Percentiles rank a stretch among this genome's conserved stretches.
phyloP scores from a whole-genome alignment of 2,329 filamentous ascomycete genomes.

The Chaetoscypha palmicola region DNA sequence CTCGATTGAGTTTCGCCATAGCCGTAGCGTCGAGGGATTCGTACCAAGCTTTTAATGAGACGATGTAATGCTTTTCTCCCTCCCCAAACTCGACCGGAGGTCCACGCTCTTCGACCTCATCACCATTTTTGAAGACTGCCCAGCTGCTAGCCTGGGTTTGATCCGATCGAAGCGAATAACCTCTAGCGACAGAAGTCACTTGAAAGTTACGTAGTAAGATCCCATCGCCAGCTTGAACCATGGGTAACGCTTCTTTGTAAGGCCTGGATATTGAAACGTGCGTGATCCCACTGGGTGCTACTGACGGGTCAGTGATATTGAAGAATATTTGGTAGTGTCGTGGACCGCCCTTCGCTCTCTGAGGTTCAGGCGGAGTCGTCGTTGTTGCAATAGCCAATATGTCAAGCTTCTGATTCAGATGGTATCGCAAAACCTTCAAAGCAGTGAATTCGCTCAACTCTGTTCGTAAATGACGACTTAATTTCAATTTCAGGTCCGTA shows the following conservation, averaged over 20 bases:
- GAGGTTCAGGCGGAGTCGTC: constrained; percentile 42
- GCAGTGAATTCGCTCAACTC: constrained; percentile 46
- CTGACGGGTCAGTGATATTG: constrained; percentile 49
- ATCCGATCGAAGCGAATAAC: constrained; percentile 44
- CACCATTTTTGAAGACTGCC: constrained; percentile 48
- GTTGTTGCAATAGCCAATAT: constrained; percentile 49
- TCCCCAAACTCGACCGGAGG: constrained; percentile 51
- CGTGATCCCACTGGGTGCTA: constrained; percentile 41
- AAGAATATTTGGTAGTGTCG: constrained; percentile 55
- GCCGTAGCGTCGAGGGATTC: constrained; percentile 39
- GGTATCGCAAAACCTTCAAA: constrained; percentile 45
- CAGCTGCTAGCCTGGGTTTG: constrained; percentile 52
- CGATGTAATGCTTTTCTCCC: constrained; percentile 43
- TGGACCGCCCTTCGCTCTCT: constrained; percentile 49
- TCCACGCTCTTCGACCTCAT: constrained; percentile 46
- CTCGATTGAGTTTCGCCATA: constrained; percentile 42
- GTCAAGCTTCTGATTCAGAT: constrained; percentile 44
- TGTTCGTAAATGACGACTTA: constrained; percentile 25
- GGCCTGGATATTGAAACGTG: constrained; percentile 53
- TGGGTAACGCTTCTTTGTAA: constrained; percentile 49
- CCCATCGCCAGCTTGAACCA: constrained; percentile 49
- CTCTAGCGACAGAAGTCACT: constrained; percentile 47
- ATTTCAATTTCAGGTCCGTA: constrained; percentile 22
- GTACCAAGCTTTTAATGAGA: constrained; percentile 41
- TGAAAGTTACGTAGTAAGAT: constrained; percentile 51